Percentiles rank a stretch among this genome's conserved stretches.
These are phyloP conservation scores for Grammothele lineata DNA, from an alignment of 768 basidiomycete species.

Conservation along the genomic window DNA sequence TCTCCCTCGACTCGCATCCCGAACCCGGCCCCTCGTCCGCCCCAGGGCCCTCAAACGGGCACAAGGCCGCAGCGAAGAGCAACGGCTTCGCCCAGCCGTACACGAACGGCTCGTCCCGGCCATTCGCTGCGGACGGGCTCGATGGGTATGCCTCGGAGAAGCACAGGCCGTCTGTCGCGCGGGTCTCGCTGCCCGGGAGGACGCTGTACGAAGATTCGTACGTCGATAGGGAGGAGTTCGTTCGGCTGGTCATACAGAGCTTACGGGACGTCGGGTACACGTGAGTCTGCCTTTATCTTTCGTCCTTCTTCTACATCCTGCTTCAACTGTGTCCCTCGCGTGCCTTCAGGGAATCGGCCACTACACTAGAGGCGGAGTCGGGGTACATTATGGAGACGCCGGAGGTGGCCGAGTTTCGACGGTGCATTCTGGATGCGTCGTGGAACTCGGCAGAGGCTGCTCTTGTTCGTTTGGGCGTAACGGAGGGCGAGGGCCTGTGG, in stretches of 20 bases:
- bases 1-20: slow-evolving; percentile 16
- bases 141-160: slow-evolving; percentile 15
- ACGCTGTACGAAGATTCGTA: slow-evolving; percentile 74
- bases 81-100: slow-evolving; percentile 20
- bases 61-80: slow-evolving; percentile 21
- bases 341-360: slow-evolving; percentile 76
- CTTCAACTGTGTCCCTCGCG: slow-evolving; percentile 13
- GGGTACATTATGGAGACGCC: slow-evolving; percentile 81
- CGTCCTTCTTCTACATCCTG: neutral
- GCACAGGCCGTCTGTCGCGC: slow-evolving; percentile 35
- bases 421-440: slow-evolving; percentile 71
- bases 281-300: slow-evolving; percentile 27
- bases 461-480: slow-evolving; percentile 63
- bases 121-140: neutral
- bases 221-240: slow-evolving; percentile 86
- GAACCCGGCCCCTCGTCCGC: slow-evolving; percentile 23
- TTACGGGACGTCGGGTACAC: slow-evolving; percentile 79
- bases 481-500: slow-evolving; percentile 63
- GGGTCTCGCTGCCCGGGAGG: slow-evolving; percentile 67
- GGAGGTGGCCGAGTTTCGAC: slow-evolving; percentile 75
- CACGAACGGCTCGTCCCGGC: slow-evolving; percentile 19
- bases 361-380: slow-evolving; percentile 87
- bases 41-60: slow-evolving; percentile 19
- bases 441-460: slow-evolving; percentile 78
- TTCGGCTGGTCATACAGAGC: slow-evolving; percentile 84